Base-by-base conservation (phyloP, 2,329 filamentous ascomycete species). In the Sporothrix mexicana region DNA sequence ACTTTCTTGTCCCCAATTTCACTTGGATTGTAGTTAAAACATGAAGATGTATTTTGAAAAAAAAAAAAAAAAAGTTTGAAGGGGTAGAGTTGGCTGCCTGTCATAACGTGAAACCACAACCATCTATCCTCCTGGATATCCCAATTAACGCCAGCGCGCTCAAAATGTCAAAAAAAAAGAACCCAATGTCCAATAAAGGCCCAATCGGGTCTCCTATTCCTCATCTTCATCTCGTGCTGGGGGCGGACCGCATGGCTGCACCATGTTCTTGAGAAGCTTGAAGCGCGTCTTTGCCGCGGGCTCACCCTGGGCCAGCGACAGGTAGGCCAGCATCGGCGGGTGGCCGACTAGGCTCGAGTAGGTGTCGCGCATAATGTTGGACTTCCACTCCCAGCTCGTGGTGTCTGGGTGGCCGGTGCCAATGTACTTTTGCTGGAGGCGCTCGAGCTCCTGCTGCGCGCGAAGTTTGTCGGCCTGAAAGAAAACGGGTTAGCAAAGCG, bases 361-460 rank as follows among this genome's bases (percentile, higher is more conserved):
- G 25, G 92, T 97, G 85, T 99, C 96, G 81, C 96, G 94, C 80
- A 94, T 89, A 80, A 98, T 95, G 84, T 98, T 99, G 74, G 93
- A 95, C 69, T 92, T 92, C 94, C 95, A 99, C 84, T 99, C 96
- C 90, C 96, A 96, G 82, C 94, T 97, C 36, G 94, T 97, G 15
- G 95, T 98, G 84, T 99, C 96, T 59, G 95, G 93, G 82, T 98
- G 95, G 30, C 96, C 96, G 3, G 96, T 98, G 77, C 96, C 96
- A 79, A 99, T 88, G 85, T 96, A 98, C 79, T 97, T 97, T 79
- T 95, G 92, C 84, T 99, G 96, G 20, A 98, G 92, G 76, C 94
- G 92, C 84, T 99, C 96, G 80, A 99, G 95, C 82, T 99, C 96
- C 83, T 99, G 96, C 78, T 97, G 93, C 10, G 94, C 96, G 80